Conservation (phyloP, 23 red algal species). For the Gracilaria domingensis region DNA sequence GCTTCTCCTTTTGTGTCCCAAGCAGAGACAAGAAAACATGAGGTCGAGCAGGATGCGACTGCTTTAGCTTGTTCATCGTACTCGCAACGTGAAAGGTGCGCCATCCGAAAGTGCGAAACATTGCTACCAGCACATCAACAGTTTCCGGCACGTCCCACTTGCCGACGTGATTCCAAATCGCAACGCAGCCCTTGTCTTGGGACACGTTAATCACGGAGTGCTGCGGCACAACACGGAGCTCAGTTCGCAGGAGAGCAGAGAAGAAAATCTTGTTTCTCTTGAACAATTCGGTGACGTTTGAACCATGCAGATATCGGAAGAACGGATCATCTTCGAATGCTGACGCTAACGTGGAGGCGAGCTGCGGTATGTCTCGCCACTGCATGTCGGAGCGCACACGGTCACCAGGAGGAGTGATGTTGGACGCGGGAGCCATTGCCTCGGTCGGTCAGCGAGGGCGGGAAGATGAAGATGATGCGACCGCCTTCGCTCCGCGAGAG, state of each 20-base stretch:
- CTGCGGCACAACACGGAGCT: not conserved
- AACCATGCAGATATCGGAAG: not conserved
- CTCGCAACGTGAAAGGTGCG: not conserved
- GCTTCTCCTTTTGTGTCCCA: not conserved
- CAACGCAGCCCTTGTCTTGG: not conserved
- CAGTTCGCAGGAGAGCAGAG: not conserved
- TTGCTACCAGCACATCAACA: not conserved
- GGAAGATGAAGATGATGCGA: too few relatives aligned
- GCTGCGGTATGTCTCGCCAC: not conserved
- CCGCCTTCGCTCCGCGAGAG: too few relatives aligned
- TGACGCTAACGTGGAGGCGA: not conserved
- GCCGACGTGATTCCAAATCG: conserved; percentile 2
- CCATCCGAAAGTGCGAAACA: not conserved
- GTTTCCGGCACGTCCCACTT: not conserved
- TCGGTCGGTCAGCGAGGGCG: too few relatives aligned
- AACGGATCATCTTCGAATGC: conserved; percentile 15
- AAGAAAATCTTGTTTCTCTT: not conserved
- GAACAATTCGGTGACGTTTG: not conserved
- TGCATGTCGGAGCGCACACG: not conserved
- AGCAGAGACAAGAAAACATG: not conserved
- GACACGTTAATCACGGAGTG: not conserved
- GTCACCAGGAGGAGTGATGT: not conserved
- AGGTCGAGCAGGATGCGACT: not conserved
- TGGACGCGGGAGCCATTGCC: not conserved
- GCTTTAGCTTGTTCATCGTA: not conserved